Base-by-base conservation (phyloP, 1,139 yeast species). In the Yamadazyma conglobata region DNA sequence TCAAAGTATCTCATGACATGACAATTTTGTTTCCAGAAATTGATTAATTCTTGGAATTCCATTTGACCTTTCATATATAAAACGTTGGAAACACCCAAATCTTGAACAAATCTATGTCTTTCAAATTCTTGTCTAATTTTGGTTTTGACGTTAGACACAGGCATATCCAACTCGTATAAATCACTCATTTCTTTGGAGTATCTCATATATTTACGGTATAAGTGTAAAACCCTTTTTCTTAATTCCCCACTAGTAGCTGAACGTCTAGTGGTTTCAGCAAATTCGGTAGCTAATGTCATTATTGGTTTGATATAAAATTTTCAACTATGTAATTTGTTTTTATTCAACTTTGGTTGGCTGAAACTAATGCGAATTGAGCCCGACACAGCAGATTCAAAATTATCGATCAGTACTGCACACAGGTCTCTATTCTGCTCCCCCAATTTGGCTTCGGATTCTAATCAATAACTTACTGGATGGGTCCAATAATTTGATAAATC, bases 11-110 rank as follows among this genome's bases (percentile, higher is more conserved):
- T 78, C 77, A 83, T 68, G 23, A 86, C 88, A 59, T 86, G 95
- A 47, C 91, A 77, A 52, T 77, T 81, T 64, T 86, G 95, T 59
- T 86, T 86, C 95, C 95, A 86, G 66, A 85, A 86, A 63, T 86
- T 86, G 49, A 82, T 70, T 52, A 85, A 73, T 55, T 86, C 95
- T 56, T 86, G 95, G 58, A 79, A 86, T 59, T 86, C 95, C 91
- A 84, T 84, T 51, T 84, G 91, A 6, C 93, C 95, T 64, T 83
- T 82, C 67, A 83, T 78, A 47, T 78, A 75, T 37, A 85, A 67
- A 11, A 83, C 70, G 56, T 85, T 86, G 43, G 73, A 65, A 24
- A 82, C 76, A 19, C 76, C 76, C 40, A 80, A 57, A 52, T 82
- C 87, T 37, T 64, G 61, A 30, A 84, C 85, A 52, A 69, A 83